phyloP scores from a whole-genome alignment of 2,329 filamentous ascomycete genomes.

The Talaromyces rugulosus region DNA sequence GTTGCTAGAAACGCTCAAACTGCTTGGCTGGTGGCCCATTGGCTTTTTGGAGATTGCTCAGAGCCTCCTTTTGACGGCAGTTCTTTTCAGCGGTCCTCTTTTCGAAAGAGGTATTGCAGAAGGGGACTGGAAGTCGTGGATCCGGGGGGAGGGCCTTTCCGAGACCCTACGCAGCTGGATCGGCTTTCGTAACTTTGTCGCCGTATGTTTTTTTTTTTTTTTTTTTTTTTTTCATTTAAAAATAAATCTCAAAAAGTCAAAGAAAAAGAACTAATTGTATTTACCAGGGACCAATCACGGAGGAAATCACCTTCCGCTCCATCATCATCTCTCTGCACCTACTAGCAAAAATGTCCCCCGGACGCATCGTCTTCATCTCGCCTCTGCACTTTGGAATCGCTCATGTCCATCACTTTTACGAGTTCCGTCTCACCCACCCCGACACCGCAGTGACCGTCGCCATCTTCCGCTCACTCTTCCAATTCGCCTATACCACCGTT shows the following conservation, averaged over 20 bases:
- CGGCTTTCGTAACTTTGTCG: slow-evolving; percentile 80
- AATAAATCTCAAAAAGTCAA: not conserved
- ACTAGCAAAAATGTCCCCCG: slow-evolving; percentile 57
- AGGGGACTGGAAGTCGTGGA: slow-evolving; percentile 63
- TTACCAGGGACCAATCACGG: slow-evolving; percentile 72
- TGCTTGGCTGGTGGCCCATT: slow-evolving; percentile 78
- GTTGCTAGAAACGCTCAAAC: slow-evolving; percentile 55
- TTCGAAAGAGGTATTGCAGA: slow-evolving; percentile 76
- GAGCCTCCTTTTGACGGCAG: slow-evolving; percentile 65
- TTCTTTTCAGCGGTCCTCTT: slow-evolving; percentile 80
- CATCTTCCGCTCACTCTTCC: slow-evolving; percentile 69
- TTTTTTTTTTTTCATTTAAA: not conserved
- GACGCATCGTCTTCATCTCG: slow-evolving; percentile 69
- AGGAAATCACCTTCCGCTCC: slow-evolving; percentile 91
- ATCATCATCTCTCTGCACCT: slow-evolving; percentile 79
- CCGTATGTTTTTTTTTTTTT: slow-evolving; percentile 49
- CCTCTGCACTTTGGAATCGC: slow-evolving; percentile 90
- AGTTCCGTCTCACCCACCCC: slow-evolving; percentile 79
- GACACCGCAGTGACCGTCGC: slow-evolving; percentile 60
- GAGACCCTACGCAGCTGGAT: slow-evolving; percentile 64
- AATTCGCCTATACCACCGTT: slow-evolving; percentile 84
- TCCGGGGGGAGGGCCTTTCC: slow-evolving; percentile 52
- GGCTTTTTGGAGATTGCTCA: slow-evolving; percentile 60
- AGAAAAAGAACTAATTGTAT: slow-evolving; percentile 1
- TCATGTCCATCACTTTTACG: slow-evolving; percentile 93